Evolutionary conservation across 2,329 filamentous ascomycete species (phyloP).

Genomic region (Lasiodiplodia hormozganensis): DNA sequence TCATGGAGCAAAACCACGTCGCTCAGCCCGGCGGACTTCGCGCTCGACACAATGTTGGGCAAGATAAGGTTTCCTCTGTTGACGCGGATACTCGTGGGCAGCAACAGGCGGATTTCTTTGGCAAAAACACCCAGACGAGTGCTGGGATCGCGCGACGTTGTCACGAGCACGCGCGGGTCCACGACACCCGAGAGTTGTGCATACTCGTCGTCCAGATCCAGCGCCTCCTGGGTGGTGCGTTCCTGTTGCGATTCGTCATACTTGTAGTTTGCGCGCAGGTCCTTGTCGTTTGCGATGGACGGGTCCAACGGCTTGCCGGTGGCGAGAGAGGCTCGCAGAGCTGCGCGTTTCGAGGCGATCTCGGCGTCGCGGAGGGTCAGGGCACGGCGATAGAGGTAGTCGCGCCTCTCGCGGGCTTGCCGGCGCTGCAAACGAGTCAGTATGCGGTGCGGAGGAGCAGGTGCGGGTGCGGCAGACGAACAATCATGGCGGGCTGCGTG

Average conservation of each 20-base stretch:
- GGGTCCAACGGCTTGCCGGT: slow-evolving; percentile 86
- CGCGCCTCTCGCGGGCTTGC: slow-evolving; percentile 79
- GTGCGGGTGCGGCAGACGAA: slow-evolving; percentile 2
- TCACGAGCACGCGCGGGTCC: slow-evolving; percentile 87
- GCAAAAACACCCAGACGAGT: slow-evolving; percentile 86
- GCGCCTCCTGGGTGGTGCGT: slow-evolving; percentile 69
- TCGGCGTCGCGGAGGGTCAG: slow-evolving; percentile 89
- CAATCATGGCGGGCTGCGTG: slow-evolving; percentile 23
- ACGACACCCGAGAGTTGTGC: slow-evolving; percentile 87
- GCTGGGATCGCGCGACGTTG: slow-evolving; percentile 87
- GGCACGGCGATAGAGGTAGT: slow-evolving; percentile 91
- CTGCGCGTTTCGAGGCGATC: slow-evolving; percentile 87
- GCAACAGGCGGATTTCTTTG: slow-evolving; percentile 84
- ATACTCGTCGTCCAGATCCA: slow-evolving; percentile 89
- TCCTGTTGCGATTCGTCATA: slow-evolving; percentile 86
- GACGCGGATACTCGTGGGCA: slow-evolving; percentile 84
- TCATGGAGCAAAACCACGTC: slow-evolving; percentile 87
- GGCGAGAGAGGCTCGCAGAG: slow-evolving; percentile 84
- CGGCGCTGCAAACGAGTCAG: slow-evolving; percentile 54
- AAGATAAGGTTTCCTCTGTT: slow-evolving; percentile 92
- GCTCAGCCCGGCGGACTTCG: slow-evolving; percentile 78
- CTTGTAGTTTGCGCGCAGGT: slow-evolving; percentile 84
- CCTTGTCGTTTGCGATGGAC: slow-evolving; percentile 83
- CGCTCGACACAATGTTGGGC: slow-evolving; percentile 82
- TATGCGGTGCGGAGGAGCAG: background rate